phyloP scores from a whole-genome alignment of 148 eudicot species.

The Fagopyrum homotropicum region DNA sequence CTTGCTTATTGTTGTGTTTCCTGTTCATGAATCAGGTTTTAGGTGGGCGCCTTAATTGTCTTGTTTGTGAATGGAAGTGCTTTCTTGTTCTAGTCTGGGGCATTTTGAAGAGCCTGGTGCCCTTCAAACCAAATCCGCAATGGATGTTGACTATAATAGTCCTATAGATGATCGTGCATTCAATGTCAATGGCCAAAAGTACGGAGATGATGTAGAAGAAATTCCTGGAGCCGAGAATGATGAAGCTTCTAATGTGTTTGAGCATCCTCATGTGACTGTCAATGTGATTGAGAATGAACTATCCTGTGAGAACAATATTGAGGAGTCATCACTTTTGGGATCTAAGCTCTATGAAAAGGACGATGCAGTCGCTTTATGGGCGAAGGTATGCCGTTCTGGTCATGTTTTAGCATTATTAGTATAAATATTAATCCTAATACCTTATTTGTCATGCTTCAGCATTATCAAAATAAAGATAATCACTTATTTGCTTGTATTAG shows the following conservation, averaged over 20 bases:
- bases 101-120: slow-evolving; percentile 2
- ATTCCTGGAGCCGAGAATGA: slow-evolving; percentile 9
- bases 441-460: too few species aligned
- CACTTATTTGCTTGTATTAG: slow-evolving; percentile 2
- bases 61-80: slow-evolving; percentile 7
- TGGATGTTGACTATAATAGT: slow-evolving; percentile 17
- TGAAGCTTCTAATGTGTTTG: slow-evolving; percentile 42
- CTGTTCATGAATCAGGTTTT: neutral
- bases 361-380: slow-evolving; percentile 88
- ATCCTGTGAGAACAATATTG: slow-evolving; percentile 31
- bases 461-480: too few species aligned
- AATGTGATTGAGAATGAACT: slow-evolving; percentile 50
- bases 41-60: neutral
- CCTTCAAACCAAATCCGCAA: neutral
- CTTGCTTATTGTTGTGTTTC: neutral
- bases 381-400: slow-evolving; percentile 53
- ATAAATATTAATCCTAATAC: too few species aligned
- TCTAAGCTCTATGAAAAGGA: slow-evolving; percentile 48
- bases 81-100: neutral
- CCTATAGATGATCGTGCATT: slow-evolving; percentile 29
- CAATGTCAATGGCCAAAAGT: slow-evolving; percentile 36
- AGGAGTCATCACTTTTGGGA: slow-evolving; percentile 37
- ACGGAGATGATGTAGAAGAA: slow-evolving; percentile 25
- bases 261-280: slow-evolving; percentile 39
- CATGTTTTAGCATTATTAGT: neutral